These are phyloP conservation scores for Stevia rebaudiana DNA, from an alignment of 140 eudicot genomes.

Conservation along the genomic window DNA sequence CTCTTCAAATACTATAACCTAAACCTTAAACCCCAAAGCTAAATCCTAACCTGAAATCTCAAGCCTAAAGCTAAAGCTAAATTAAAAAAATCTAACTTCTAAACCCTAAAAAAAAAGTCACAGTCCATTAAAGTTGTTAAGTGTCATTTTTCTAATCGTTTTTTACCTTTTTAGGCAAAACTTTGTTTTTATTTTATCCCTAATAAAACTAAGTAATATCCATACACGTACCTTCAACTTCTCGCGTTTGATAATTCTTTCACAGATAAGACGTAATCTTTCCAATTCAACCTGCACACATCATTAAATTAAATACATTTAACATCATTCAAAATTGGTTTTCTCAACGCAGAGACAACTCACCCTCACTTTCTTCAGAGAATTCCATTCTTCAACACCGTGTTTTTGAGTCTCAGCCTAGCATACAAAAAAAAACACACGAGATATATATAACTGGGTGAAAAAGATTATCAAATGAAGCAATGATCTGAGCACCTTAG, in stretches of 20 bases:
- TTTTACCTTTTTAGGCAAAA: too few species aligned
- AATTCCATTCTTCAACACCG: conserved; percentile 75
- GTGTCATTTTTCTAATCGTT: too few species aligned
- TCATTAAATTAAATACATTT: background rate
- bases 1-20: too few species aligned
- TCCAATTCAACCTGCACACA: conserved; percentile 84
- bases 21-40: too few species aligned
- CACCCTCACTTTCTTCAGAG: conserved; percentile 21
- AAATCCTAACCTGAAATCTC: too few species aligned
- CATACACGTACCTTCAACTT: conserved; percentile 62
- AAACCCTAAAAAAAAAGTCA: too few species aligned
- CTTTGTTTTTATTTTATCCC: too few species aligned
- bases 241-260: conserved; percentile 82
- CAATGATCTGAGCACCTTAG: conserved; percentile 51
- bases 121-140: too few species aligned
- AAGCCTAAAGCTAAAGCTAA: too few species aligned
- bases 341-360: too few species aligned
- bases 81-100: too few species aligned
- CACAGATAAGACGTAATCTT: conserved; percentile 89
- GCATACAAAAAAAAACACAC: conserved; percentile 6
- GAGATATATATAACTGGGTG: background rate
- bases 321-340: background rate
- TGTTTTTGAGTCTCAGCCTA: conserved; percentile 84
- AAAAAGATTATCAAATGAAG: background rate
- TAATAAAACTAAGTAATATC: background rate